Evolutionary conservation across 164 flowering plant genomes (phyloP), one percentile per base, ranked within the genome.

Genomic region (Macadamia integrifolia): DNA sequence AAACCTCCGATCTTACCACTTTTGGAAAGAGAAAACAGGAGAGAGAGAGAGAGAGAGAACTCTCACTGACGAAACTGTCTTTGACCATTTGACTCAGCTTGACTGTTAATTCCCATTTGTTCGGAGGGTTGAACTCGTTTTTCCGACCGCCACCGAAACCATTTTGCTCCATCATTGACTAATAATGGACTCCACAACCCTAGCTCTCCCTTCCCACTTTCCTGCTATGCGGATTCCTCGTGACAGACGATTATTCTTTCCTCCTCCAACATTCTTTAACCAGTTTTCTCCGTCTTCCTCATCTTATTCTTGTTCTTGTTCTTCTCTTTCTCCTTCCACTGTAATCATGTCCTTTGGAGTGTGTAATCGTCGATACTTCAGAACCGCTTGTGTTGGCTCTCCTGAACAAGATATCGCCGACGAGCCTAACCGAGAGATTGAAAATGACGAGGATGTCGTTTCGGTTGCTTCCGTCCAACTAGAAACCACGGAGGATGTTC

Each of bases 301-400:
- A 23, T 23, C 23, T 23, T 23, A 23, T 23, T 23, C 23, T 23
- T 23, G 23, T 23, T 23, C 43, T 32, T 43, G 30, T n/a, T 62
- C 65, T 62, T 23, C 60, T 61, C 65, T 13, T 10, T 32, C 31
- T 32, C 52, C 59, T 1, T 62, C 61, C 23, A 12, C 53, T 55
- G 14, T 17, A 66, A 58, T 40, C 30, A 35, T 35, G 48, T 68
- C 65, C 2, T 32, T 59, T 6, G 58, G 56, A 70, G 29, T 61
- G 50, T 48, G 59, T 58, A 30, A 17, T 23, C 40, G 40, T 35
- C 62, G 58, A 42, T 32, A 32, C 32, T 67, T 73, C 68, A 62
- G 40, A 67, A 50, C 30, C 11, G 15, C 65, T 30, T 80, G 87
- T 65, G 55, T 71, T 44, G 67, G 66, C 53, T 66, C 80, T 8